These are phyloP conservation scores for Violaceomyces palustris DNA, from an alignment of 1,284 basidiomycete genomes.

Conservation along the genomic window DNA sequence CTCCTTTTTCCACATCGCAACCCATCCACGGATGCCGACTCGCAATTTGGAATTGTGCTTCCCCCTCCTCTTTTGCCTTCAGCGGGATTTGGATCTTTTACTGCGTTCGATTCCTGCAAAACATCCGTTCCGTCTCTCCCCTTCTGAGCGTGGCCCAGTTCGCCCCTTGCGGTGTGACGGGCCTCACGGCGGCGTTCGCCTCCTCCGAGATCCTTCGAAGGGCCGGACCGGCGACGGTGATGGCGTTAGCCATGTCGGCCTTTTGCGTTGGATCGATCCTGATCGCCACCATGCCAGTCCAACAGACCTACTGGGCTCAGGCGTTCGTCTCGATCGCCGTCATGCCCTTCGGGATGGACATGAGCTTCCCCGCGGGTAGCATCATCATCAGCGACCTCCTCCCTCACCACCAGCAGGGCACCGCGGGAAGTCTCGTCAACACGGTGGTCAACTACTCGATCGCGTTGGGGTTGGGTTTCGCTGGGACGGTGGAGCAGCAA, in stretches of 20 bases:
- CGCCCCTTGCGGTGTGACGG: conserved; percentile 15
- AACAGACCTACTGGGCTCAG: conserved; percentile 16
- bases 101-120: conserved; percentile 7
- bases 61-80: too few relatives aligned
- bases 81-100: conserved; percentile 35
- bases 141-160: conserved; percentile 13
- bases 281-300: conserved; percentile 15
- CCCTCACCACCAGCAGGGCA: conserved; percentile 28
- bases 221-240: conserved; percentile 15
- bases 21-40: too few relatives aligned
- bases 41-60: too few relatives aligned
- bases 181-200: conserved; percentile 24
- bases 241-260: conserved; percentile 24
- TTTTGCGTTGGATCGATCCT: conserved; percentile 32
- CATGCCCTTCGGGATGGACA: conserved; percentile 38
- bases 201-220: conserved; percentile 16
- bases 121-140: conserved; percentile 8
- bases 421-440: conserved; percentile 36
- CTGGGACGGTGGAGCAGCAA: conserved; percentile 33
- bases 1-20: too few relatives aligned
- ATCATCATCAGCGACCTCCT: conserved; percentile 30
- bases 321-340: conserved; percentile 15
- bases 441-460: conserved; percentile 40
- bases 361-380: conserved; percentile 28
- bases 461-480: conserved; percentile 38